A percentile compares a stretch with the other conserved stretches of the same genome.
phyloP scores from a whole-genome alignment of 2,329 filamentous ascomycete species.

The Pseudocercospora eumusae region DNA sequence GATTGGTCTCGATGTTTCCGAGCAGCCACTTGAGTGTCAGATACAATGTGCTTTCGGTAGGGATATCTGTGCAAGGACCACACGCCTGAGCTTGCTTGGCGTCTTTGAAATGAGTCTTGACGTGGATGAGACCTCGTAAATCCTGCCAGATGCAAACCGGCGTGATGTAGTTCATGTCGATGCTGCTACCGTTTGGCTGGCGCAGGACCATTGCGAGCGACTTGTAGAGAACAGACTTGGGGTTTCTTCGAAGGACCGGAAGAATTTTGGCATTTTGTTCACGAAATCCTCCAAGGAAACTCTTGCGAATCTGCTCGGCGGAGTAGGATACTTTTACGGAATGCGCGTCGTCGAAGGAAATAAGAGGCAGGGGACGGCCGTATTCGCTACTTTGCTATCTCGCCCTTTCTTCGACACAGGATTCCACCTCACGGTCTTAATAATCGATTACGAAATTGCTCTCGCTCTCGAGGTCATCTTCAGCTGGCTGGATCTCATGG shows the following conservation, averaged over 20 bases:
- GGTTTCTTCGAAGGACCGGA: constrained; percentile 44
- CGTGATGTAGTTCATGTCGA: too few relatives aligned
- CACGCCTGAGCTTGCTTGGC: too few relatives aligned
- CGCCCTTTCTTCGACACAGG: constrained; percentile 97
- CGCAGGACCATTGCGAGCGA: constrained; percentile 48
- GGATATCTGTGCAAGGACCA: too few relatives aligned
- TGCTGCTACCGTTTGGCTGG: too few relatives aligned
- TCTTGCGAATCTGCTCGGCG: constrained; percentile 90
- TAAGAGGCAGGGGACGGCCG: too few relatives aligned
- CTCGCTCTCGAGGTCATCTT: constrained; percentile 82
- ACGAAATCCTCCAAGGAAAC: constrained; percentile 84
- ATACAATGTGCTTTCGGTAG: too few relatives aligned
- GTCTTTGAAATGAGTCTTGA: too few relatives aligned
- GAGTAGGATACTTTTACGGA: constrained; percentile 93
- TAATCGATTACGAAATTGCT: constrained; percentile 92
- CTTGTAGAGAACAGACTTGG: constrained; percentile 69
- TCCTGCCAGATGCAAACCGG: too few relatives aligned
- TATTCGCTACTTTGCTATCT: constrained; percentile 89
- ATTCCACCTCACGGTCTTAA: constrained; percentile 86
- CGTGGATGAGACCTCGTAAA: too few relatives aligned
- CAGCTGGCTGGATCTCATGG: constrained; percentile 95
- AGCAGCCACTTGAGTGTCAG: too few relatives aligned
- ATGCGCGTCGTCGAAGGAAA: constrained; percentile 81
- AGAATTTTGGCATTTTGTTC: constrained; percentile 87
- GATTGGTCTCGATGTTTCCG: too few relatives aligned